Evolutionary conservation across 2,329 filamentous ascomycete genomes (phyloP).

Genomic region (Pseudovirgaria hyperparasitica): DNA sequence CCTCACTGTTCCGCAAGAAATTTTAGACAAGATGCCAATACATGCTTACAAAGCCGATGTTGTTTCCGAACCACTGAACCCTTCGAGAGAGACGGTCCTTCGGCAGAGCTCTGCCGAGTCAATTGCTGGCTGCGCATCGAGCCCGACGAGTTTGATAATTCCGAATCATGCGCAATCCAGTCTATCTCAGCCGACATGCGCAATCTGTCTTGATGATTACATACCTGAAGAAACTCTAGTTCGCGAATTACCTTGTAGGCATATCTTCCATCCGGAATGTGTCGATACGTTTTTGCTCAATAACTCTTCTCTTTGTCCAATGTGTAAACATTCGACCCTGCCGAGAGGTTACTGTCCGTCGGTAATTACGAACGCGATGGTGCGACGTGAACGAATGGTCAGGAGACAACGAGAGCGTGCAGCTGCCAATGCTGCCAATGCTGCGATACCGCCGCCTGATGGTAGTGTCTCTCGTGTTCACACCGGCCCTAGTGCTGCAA

Average conservation of each 20-base stretch:
- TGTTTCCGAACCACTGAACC: too few species aligned
- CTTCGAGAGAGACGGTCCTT: too few species aligned
- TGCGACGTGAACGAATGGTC: slow-evolving; percentile 63
- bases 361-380: slow-evolving; percentile 63
- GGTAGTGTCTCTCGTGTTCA: too few species aligned
- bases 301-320: slow-evolving; percentile 75
- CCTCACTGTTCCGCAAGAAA: slow-evolving; percentile 58
- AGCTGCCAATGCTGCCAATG: slow-evolving; percentile 5
- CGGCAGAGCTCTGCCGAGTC: too few species aligned
- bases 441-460: too few species aligned
- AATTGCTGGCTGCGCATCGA: too few species aligned
- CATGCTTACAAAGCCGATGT: slow-evolving; percentile 51
- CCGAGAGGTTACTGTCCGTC: slow-evolving; percentile 43
- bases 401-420: slow-evolving; percentile 44
- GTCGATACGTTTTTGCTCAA: slow-evolving; percentile 72
- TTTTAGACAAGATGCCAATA: slow-evolving; percentile 63
- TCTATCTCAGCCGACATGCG: slow-evolving; percentile 66
- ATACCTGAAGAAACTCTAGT: slow-evolving; percentile 57
- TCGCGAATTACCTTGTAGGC: slow-evolving; percentile 74
- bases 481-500: too few species aligned
- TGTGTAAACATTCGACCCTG: slow-evolving; percentile 77
- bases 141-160: too few species aligned
- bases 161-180: slow-evolving; percentile 15
- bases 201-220: slow-evolving; percentile 83
- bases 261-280: slow-evolving; percentile 88